Conservation (phyloP, 2,329 filamentous ascomycete genomes). For the Aureobasidium subglaciale region DNA sequence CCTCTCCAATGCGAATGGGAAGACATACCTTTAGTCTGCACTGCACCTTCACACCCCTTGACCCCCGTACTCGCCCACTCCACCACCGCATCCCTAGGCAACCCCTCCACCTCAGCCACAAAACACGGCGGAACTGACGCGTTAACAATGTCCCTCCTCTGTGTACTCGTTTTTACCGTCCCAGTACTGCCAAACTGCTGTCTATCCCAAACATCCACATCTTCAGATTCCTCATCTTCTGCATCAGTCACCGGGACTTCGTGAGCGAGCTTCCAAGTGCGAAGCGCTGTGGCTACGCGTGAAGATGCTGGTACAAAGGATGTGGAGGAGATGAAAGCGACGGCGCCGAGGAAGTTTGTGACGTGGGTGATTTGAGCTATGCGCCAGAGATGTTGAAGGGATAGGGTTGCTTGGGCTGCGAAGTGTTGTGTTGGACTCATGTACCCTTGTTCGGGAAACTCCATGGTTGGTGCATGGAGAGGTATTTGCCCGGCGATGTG, state of each 20-base stretch:
- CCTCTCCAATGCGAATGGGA: neutral
- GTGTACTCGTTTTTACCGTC: constrained; percentile 27
- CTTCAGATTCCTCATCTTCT: constrained; percentile 41
- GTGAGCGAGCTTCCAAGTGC: constrained; percentile 38
- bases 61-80: constrained; percentile 56
- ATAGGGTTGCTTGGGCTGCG: constrained; percentile 57
- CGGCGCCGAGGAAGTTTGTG: constrained; percentile 64
- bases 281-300: constrained; percentile 19
- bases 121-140: constrained; percentile 56
- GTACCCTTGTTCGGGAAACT: constrained; percentile 32
- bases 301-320: constrained; percentile 19
- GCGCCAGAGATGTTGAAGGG: constrained; percentile 84
- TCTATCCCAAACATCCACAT: constrained; percentile 60
- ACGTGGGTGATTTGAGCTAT: constrained; percentile 67
- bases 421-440: constrained; percentile 26
- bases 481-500: constrained; percentile 88
- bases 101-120: constrained; percentile 64
- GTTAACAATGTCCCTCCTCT: constrained; percentile 20
- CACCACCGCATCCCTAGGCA: constrained; percentile 66
- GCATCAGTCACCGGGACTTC: constrained; percentile 31
- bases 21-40: neutral
- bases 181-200: constrained; percentile 22
- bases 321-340: constrained; percentile 61
- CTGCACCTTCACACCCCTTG: neutral
- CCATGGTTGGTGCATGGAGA: constrained; percentile 73